phyloP scores from a whole-genome alignment of 768 basidiomycete genomes.

The Gymnopilus junonius region DNA sequence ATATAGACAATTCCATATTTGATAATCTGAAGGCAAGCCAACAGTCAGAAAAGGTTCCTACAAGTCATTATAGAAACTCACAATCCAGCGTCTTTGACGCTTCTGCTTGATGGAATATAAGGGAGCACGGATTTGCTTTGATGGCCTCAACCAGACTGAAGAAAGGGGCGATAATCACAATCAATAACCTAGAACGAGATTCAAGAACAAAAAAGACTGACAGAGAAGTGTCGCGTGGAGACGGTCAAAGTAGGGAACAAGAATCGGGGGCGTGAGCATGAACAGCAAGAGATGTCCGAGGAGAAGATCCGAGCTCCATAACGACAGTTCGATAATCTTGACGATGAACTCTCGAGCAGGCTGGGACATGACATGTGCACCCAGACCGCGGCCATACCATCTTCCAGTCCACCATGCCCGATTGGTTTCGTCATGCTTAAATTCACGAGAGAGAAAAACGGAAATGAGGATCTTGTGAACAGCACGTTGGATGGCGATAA shows the following conservation, averaged over 20 bases:
- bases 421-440: constrained; percentile 99
- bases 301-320: constrained; percentile 96
- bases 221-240: constrained; percentile 91
- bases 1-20: constrained; percentile 85
- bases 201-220: constrained; percentile 49
- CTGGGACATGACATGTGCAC: constrained; percentile 92
- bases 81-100: constrained; percentile 88
- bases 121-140: constrained; percentile 92
- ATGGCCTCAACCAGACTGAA: constrained; percentile 92
- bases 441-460: constrained; percentile 94
- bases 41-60: constrained; percentile 9
- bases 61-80: constrained; percentile 40
- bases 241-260: constrained; percentile 91
- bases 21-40: constrained; percentile 58
- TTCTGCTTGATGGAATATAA: constrained; percentile 90
- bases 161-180: not conserved
- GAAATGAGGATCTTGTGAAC: constrained; percentile 94
- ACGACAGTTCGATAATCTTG: constrained; percentile 94
- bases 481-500: constrained; percentile 90
- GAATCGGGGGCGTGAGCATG: constrained; percentile 85
- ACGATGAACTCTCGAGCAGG: constrained; percentile 97
- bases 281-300: constrained; percentile 87
- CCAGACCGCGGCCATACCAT: constrained; percentile 96
- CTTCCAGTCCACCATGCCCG: constrained; percentile 98
- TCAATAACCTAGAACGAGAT: constrained; percentile 19